Base-by-base conservation (phyloP, 257 asterid species). In the Przewalskia tangutica region DNA sequence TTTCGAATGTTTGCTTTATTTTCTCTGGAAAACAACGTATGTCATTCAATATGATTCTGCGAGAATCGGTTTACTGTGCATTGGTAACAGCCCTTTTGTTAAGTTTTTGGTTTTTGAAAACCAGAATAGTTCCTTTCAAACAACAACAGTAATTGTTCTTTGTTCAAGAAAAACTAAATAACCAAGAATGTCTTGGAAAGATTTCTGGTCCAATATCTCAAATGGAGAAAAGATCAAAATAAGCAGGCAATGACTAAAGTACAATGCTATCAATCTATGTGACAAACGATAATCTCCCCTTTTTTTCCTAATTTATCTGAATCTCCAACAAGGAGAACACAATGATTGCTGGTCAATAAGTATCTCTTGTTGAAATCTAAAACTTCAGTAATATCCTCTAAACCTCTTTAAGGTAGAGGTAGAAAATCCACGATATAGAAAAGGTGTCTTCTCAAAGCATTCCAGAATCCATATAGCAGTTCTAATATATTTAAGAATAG, bases 161-260 rank as follows among this genome's bases (percentile, higher is more conserved):
- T 71, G 2, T 46, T 71, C 58, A 0, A 71, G 59, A 34, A 70
- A 65, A 16, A 70, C 4, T 36, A 42, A 46, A 71, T 58, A 46
- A 71, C 8, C 79, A 71, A 71, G 79, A 71, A 71, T 13, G n/a
- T 46, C 79, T 46, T 71, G 79, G 79, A 71, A 71, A 27, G 14
- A 18, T 46, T 71, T 46, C 59, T 46, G 58, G 42, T 46, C 42
- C 51, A 46, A 71, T 46, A 46, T 46, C 79, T 12, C 79, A 71
- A 46, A 71, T 71, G 58, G 40, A 20, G 59, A 71, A 46, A 40
- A 20, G 58, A 71, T 46, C 59, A 71, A 40, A 70, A 46, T 71
- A 58, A 71, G 46, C 42, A 44, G 58, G 42, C 20, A 59, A 71
- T 46, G 78, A 44, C 5, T 44, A 71, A 20, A 11, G 40, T 46